Evolutionary conservation across 306 rosid species (phyloP).

Genomic region (Ormosia semicastrata): DNA sequence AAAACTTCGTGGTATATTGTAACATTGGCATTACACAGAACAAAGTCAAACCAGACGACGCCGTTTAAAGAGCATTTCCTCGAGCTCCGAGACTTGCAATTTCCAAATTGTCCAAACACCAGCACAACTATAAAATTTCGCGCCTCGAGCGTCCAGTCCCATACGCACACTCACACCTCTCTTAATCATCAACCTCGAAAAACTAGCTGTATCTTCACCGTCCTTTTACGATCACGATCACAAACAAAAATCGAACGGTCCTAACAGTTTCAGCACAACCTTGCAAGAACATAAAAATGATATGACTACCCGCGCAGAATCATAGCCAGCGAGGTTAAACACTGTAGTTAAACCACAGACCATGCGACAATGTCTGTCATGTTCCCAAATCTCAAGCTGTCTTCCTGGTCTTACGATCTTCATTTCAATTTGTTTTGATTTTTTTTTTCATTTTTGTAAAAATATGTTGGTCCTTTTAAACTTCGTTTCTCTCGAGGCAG

Average conservation of each 20-base stretch:
- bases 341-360: constrained; percentile 14
- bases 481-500: constrained; percentile 36
- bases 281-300: not conserved
- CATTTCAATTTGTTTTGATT: not conserved
- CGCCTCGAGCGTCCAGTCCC: constrained; percentile 40
- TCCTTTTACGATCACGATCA: not conserved
- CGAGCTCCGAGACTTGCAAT: constrained; percentile 32
- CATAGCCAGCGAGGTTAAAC: not conserved
- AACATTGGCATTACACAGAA: not conserved
- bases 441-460: not conserved
- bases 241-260: not conserved
- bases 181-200: not conserved
- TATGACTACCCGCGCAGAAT: constrained; percentile 16
- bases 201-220: not conserved
- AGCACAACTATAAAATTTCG: constrained; percentile 35
- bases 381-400: constrained; percentile 72
- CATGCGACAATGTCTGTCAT: constrained; percentile 63
- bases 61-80: constrained; percentile 3
- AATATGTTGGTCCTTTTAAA: not conserved
- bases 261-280: not conserved
- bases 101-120: constrained; percentile 25
- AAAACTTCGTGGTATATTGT: too few relatives aligned
- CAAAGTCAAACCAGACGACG: constrained; percentile 23
- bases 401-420: constrained; percentile 43
- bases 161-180: constrained; percentile 16